phyloP scores from a whole-genome alignment of 2,329 filamentous ascomycete genomes.

The Verticillium tricorpus region DNA sequence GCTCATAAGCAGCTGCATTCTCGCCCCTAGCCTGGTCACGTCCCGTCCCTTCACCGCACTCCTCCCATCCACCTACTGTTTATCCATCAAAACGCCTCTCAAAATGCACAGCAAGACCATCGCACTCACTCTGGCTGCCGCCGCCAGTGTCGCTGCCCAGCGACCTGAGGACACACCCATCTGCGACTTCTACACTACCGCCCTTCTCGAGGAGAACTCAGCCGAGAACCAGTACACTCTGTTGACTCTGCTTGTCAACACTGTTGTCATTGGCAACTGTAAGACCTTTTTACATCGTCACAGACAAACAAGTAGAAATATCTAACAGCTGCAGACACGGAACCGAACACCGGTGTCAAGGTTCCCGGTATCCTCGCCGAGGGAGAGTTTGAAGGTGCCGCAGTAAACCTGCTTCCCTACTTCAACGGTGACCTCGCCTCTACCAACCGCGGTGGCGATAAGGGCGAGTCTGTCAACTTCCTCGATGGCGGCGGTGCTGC shows the following conservation, averaged over 20 bases:
- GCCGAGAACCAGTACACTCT: conserved; percentile 53
- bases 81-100: not conserved
- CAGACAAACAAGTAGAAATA: no score
- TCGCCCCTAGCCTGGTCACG: not conserved
- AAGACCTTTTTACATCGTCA: conserved; percentile 10
- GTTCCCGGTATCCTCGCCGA: conserved; percentile 55
- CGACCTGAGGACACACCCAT: conserved; percentile 46
- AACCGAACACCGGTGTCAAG: conserved; percentile 44
- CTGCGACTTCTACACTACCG: conserved; percentile 61
- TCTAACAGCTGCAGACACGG: conserved; percentile 33
- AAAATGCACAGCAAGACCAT: conserved; percentile 22
- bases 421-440: conserved; percentile 52
- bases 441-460: conserved; percentile 43
- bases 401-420: conserved; percentile 55
- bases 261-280: conserved; percentile 60
- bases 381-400: conserved; percentile 42
- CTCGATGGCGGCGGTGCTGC: conserved; percentile 54
- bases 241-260: conserved; percentile 56
- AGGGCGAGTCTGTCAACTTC: conserved; percentile 51
- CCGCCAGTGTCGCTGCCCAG: conserved; percentile 30
- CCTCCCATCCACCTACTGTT: not conserved
- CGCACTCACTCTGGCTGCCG: conserved; percentile 18
- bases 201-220: conserved; percentile 54
- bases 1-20: not conserved
- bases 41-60: not conserved